Evolutionary conservation across 805 yeast genomes (phyloP).

Genomic region (Ogataea ganodermae): DNA sequence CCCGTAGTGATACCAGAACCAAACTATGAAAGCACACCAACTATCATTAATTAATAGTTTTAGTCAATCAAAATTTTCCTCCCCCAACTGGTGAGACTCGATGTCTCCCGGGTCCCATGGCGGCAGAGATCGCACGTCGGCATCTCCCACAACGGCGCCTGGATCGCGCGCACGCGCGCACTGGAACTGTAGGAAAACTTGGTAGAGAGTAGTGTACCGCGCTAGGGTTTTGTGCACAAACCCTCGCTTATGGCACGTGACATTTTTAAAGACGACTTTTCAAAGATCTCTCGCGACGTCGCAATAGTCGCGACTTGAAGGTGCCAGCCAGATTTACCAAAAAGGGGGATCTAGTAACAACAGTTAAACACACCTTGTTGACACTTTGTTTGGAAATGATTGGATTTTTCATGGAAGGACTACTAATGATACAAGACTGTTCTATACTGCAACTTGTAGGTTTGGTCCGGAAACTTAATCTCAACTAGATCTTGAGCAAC

Average conservation of each 20-base stretch:
- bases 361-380: no score
- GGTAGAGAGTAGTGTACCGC: not conserved
- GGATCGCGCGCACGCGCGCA: not conserved
- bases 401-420: no score
- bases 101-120: not conserved
- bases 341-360: no score
- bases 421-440: no score
- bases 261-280: not conserved
- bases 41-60: slow-evolving; percentile 1
- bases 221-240: not conserved
- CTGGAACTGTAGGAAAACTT: not conserved
- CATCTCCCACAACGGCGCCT: not conserved
- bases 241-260: slow-evolving; percentile 2
- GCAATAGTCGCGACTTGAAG: not conserved
- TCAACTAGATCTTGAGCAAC: no score
- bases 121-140: slow-evolving; percentile 1
- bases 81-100: slow-evolving; percentile 2
- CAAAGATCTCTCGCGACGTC: slow-evolving; percentile 1
- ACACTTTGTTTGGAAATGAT: no score
- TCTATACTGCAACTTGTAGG: no score
- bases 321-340: no score
- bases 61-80: slow-evolving; percentile 10
- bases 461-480: no score
- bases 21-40: slow-evolving; percentile 3
- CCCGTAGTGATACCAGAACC: slow-evolving; percentile 10